Percentiles rank a stretch among this genome's conserved stretches.
phyloP scores from a whole-genome alignment of 257 asterid species.

The Henckelia pumila region DNA sequence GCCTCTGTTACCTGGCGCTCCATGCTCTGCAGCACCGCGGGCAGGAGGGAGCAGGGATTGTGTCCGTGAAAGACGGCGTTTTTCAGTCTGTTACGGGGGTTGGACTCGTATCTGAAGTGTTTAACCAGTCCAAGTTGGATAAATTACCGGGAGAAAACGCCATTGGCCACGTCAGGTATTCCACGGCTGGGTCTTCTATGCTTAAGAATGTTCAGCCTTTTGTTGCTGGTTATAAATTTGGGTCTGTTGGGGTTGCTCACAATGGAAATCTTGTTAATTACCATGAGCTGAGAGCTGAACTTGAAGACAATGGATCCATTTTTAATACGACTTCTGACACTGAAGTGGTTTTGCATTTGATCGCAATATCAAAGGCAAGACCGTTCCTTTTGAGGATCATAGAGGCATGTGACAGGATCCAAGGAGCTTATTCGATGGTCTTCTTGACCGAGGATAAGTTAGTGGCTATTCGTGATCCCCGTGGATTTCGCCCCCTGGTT shows the following conservation, averaged over 20 bases:
- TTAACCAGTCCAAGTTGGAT: slow-evolving; percentile 29
- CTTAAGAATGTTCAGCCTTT: slow-evolving; percentile 93
- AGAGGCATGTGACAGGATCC: slow-evolving; percentile 41
- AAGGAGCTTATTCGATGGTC: slow-evolving; percentile 87
- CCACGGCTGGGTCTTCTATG: slow-evolving; percentile 48
- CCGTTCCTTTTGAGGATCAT: slow-evolving; percentile 75
- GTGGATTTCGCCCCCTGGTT: slow-evolving; percentile 62
- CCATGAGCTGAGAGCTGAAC: slow-evolving; percentile 60
- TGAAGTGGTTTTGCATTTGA: slow-evolving; percentile 72
- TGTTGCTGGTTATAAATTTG: slow-evolving; percentile 79
- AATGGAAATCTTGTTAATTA: slow-evolving; percentile 92
- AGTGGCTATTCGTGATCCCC: slow-evolving; percentile 62
- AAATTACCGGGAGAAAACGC: too few species aligned
- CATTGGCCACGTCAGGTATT: too few species aligned
- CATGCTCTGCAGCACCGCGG: slow-evolving; percentile 97
- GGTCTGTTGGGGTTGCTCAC: slow-evolving; percentile 94
- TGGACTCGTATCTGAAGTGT: slow-evolving; percentile 82
- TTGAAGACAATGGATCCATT: slow-evolving; percentile 81
- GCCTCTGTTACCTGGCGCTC: slow-evolving; percentile 73
- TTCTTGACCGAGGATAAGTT: slow-evolving; percentile 60
- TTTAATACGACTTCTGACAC: slow-evolving; percentile 85
- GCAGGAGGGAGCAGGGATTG: slow-evolving; percentile 97
- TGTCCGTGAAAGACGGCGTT: slow-evolving; percentile 59
- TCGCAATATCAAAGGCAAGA: slow-evolving; percentile 81
- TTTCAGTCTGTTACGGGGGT: slow-evolving; percentile 80